Conservation (phyloP, 495 filamentous ascomycete species). For the Clohesyomyces aquaticus region DNA sequence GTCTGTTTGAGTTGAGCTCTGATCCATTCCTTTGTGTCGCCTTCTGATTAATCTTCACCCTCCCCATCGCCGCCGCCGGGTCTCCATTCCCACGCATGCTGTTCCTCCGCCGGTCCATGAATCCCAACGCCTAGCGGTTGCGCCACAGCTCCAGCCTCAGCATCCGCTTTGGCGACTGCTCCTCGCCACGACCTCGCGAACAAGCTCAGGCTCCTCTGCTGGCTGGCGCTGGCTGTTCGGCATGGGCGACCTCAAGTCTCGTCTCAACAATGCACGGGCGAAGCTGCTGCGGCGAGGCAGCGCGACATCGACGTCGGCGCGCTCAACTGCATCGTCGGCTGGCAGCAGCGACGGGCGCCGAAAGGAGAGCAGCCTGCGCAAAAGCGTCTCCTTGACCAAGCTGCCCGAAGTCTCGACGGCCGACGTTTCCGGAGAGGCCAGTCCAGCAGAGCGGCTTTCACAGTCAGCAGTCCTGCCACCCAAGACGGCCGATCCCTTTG, state of each 20-base stretch:
- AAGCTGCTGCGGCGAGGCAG: constrained; percentile 36
- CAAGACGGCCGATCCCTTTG: neutral
- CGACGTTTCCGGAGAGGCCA: constrained; percentile 7
- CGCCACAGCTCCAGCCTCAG: constrained; percentile 18
- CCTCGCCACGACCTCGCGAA: constrained; percentile 4
- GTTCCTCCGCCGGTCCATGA: neutral
- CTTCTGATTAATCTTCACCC: neutral
- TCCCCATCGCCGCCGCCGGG: neutral
- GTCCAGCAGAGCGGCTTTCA: constrained; percentile 1
- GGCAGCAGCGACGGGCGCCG: constrained; percentile 13
- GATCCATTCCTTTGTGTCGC: constrained; percentile 18
- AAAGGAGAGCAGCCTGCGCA: constrained; percentile 12
- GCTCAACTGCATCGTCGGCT: constrained; percentile 21
- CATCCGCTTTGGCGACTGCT: neutral
- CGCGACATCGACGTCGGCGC: constrained; percentile 17
- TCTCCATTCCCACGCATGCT: neutral
- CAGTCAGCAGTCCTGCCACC: constrained; percentile 24
- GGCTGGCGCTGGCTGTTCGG: constrained; percentile 13
- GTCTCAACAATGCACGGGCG: constrained; percentile 30
- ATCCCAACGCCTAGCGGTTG: neutral
- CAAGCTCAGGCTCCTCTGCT: constrained; percentile 5
- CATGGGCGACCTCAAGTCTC: constrained; percentile 36
- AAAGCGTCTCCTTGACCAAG: constrained; percentile 29
- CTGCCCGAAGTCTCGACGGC: constrained; percentile 26
- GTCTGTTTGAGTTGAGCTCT: constrained; percentile 11